Percentiles rank a stretch among this genome's conserved stretches.
phyloP scores from a whole-genome alignment of 2,329 filamentous ascomycete genomes.

The Dothiorella sarmentorum region DNA sequence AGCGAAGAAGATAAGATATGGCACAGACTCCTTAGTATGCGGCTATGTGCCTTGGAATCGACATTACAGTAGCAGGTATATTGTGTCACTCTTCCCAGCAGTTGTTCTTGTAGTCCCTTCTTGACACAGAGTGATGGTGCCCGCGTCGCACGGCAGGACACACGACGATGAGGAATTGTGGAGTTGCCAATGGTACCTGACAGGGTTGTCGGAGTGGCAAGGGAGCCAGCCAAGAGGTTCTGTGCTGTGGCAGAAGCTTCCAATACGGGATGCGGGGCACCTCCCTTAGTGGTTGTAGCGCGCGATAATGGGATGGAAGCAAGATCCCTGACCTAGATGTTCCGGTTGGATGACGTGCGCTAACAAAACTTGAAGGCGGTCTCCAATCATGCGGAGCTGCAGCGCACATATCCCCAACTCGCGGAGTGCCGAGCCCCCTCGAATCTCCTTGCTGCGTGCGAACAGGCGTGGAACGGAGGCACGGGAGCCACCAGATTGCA shows the following conservation, averaged over 20 bases:
- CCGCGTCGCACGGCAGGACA: not conserved
- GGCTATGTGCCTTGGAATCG: not conserved
- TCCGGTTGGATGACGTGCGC: not conserved
- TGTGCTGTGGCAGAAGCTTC: not conserved
- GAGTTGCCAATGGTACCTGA: not conserved
- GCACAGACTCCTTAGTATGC: not conserved
- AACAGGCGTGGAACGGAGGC: not conserved
- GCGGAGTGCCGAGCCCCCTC: slow-evolving; percentile 1
- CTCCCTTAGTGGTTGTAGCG: not conserved
- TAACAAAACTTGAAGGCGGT: not conserved
- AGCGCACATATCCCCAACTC: not conserved
- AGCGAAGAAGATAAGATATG: slow-evolving; percentile 2
- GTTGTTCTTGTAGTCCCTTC: not conserved
- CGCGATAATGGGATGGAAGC: not conserved
- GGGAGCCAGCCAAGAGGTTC: not conserved
- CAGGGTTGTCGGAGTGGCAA: not conserved
- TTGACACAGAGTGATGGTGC: not conserved
- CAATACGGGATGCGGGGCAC: not conserved
- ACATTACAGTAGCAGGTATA: not conserved
- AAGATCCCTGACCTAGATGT: not conserved
- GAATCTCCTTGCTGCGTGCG: slow-evolving; percentile 10
- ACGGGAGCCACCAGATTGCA: slow-evolving; percentile 5
- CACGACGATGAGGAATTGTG: not conserved
- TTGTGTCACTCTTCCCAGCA: not conserved
- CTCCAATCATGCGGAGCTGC: not conserved